Evolutionary conservation across 2,329 filamentous ascomycete genomes (phyloP).

Genomic region (Penicillium freii): DNA sequence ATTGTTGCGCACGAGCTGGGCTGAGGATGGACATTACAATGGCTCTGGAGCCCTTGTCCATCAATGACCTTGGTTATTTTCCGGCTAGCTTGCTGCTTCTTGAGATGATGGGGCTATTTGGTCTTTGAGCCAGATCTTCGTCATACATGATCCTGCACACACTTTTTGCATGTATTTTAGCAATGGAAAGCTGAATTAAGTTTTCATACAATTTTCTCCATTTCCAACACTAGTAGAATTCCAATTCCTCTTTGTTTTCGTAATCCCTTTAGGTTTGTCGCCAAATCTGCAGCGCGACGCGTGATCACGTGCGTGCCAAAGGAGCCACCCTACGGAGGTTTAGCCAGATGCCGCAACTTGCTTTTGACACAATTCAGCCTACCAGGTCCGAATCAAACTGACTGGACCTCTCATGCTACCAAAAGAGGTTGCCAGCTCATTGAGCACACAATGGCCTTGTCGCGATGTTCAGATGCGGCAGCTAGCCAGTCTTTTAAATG

Average conservation of each 20-base stretch:
- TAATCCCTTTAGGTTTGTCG: background rate
- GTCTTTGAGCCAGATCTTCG: background rate
- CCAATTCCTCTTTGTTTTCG: no score
- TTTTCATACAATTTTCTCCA: slow-evolving; percentile 1
- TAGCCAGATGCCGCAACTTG: slow-evolving; percentile 1
- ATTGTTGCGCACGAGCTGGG: background rate
- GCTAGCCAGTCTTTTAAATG: slow-evolving; percentile 42
- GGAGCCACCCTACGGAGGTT: slow-evolving; percentile 8
- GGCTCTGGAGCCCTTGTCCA: background rate
- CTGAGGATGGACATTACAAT: background rate
- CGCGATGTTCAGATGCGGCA: slow-evolving; percentile 44
- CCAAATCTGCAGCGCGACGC: slow-evolving; percentile 14
- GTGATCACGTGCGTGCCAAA: slow-evolving; percentile 18
- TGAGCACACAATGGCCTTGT: slow-evolving; percentile 45
- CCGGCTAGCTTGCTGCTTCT: background rate
- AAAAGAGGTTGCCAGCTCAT: slow-evolving; percentile 32
- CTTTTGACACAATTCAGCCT: background rate
- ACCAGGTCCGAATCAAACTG: background rate
- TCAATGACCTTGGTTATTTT: background rate
- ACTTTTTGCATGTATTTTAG: slow-evolving; percentile 23
- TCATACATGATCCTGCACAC: slow-evolving; percentile 9
- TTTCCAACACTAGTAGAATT: background rate
- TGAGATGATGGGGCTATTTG: slow-evolving; percentile 1
- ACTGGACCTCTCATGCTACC: slow-evolving; percentile 29
- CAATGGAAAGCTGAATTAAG: slow-evolving; percentile 11